Percentiles rank a stretch among this genome's conserved stretches.
Conservation (phyloP, 441 rosid genomes). For the Dalechampia spathulata region DNA sequence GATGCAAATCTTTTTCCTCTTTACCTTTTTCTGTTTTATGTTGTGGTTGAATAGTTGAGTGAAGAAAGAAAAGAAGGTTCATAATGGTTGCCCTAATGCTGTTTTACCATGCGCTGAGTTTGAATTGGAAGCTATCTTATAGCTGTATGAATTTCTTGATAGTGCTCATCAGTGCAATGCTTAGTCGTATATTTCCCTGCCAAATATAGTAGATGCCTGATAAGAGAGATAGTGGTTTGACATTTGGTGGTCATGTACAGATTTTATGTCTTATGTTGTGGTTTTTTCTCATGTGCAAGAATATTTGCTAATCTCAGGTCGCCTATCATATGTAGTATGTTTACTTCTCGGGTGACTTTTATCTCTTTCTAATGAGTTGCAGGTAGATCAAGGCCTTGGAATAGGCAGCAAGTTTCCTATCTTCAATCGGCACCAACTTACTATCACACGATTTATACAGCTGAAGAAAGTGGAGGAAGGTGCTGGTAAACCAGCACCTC, state of each 20-base stretch:
- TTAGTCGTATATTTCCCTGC: neutral
- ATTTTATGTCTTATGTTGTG: neutral
- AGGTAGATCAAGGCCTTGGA: conserved; percentile 99
- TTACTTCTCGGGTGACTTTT: neutral
- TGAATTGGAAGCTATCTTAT: no score
- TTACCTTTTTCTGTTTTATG: no score
- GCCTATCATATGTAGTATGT: neutral
- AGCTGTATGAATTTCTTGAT: no score
- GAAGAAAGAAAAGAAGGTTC: no score
- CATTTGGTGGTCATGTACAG: neutral
- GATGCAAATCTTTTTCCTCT: neutral
- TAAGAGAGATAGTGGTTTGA: neutral
- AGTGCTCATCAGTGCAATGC: no score
- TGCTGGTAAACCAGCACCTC: conserved; percentile 71
- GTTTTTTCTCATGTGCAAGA: neutral
- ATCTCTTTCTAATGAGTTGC: conserved; percentile 16
- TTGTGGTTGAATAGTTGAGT: no score
- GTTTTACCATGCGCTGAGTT: neutral
- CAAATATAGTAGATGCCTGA: neutral
- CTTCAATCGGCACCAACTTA: conserved; percentile 90
- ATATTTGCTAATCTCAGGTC: neutral
- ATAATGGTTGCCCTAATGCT: neutral
- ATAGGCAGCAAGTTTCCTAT: conserved; percentile 89
- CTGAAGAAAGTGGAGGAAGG: conserved; percentile 83
- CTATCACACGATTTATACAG: conserved; percentile 70